A percentile compares a stretch with the other conserved stretches of the same genome.
phyloP scores from a whole-genome alignment of 2,329 filamentous ascomycete genomes.

The Dendrostoma leiphaemia region DNA sequence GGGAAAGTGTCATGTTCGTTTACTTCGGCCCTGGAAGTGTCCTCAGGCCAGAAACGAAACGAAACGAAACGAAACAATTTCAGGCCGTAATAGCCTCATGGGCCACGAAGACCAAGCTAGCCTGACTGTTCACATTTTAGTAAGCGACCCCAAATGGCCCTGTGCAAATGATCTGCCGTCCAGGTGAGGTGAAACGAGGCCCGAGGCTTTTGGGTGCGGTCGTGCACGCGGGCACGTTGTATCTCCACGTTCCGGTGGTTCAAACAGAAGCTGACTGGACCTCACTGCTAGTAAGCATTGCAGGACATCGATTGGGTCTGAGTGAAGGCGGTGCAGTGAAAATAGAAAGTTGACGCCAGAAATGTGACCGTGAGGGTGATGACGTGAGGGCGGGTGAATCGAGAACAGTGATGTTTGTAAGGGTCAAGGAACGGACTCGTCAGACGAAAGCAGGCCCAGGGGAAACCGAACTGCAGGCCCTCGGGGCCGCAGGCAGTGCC shows the following conservation, averaged over 20 bases:
- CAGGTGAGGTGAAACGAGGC: constrained; percentile 3
- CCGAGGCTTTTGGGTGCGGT: not conserved
- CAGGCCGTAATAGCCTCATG: not conserved
- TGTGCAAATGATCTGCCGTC: not conserved
- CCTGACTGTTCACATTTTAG: not conserved
- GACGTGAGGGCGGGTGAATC: not conserved
- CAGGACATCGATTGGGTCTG: not conserved
- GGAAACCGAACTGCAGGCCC: not conserved
- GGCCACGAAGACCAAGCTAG: not conserved
- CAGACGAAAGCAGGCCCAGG: constrained; percentile 3
- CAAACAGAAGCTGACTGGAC: not conserved
- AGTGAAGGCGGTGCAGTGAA: not conserved
- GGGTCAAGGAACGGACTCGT: not conserved
- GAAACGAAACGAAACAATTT: not conserved
- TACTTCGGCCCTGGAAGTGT: not conserved
- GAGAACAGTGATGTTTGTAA: not conserved
- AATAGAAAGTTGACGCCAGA: not conserved
- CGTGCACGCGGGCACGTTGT: not conserved
- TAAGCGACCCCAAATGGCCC: not conserved
- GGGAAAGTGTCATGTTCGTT: not conserved
- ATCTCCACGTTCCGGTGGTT: not conserved
- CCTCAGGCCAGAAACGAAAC: constrained; percentile 2
- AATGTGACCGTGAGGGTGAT: not conserved
- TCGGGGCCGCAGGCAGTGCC: not conserved
- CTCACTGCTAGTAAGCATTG: not conserved